Evolutionary conservation across 2,329 filamentous ascomycete genomes (phyloP), one percentile per base, ranked within the genome.

Genomic region (Orbilia javanica): DNA sequence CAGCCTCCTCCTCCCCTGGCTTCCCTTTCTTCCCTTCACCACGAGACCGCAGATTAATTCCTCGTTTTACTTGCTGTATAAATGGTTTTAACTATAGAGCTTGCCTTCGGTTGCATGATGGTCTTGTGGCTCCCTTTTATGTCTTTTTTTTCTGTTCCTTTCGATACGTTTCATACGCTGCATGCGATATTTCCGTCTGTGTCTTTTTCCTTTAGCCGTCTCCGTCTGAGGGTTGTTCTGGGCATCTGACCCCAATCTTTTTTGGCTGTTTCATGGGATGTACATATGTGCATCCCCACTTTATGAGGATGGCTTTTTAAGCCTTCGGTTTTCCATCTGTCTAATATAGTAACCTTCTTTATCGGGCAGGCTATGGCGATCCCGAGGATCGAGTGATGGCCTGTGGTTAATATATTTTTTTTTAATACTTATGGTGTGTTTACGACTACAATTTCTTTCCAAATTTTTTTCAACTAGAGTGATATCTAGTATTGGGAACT

Each of bases 311-410:
- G 25, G 39, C 15, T 18, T 44, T 44, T 44, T 48, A 22, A 20
- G 10, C 3, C 20, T 3, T 11, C 27, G 11, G 1, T 11, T 27
- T 44, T 44, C 15, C n/a, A 6, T 60, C 18, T 42, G 20, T 60
- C 34, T 42, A 60, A 60, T 60, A 27, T 60, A 60, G 27, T 57
- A 4, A 25, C 10, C 1, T 42, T 10, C n/a, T 20, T 60, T 27
- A 42, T 10, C 18, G 4, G 31, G 31, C 55, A 60, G 55, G 55
- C 55, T 25, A 34, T 60, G 55, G n/a, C 55, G 55, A 60, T 7
- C 42, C 42, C 20, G 34, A 7, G 34, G 22, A 4, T 60, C 34
- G 55, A 20, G 55, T 27, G 55, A 60, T 13, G 55, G 55, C 55
- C 34, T 60, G 55, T 34, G 2, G 10, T 60, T 42, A 60, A 42